Base-by-base conservation (phyloP, 1,284 basidiomycete genomes). In the Tylopilus orsonianus region DNA sequence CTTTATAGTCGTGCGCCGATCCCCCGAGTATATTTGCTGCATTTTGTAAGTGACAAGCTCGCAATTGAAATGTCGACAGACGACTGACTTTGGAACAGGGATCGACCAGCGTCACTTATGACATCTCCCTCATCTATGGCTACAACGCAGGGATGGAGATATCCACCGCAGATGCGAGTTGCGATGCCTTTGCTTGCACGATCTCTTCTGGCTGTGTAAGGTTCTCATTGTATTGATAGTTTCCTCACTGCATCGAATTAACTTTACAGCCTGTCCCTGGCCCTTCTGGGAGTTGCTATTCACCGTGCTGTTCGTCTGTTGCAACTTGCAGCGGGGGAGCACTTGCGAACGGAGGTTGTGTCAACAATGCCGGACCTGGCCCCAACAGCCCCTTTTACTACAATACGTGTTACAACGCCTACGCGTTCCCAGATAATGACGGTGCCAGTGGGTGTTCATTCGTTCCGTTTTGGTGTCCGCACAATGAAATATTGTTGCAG, bases 71-170 rank as follows among this genome's bases (percentile, higher is more conserved):
- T 5, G 18, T 14, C 3, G 32, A 33, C n/a, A 5, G 32, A 33
- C 32, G 9, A 33, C 32, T 33, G 32, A 33, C 9, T n/a, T 12
- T 33, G 32, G n/a, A 3, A 9, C 16, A 33, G 32, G 32, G 32
- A 12, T 8, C 32, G 32, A 6, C 8, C n/a, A 12, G 16, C 6
- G 58, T 60, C 8, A 55, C 54, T 22, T 60, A 60, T 22, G 58
- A 60, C 35, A 54, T 60, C 42, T 56, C 57, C 27, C 43, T 60
- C 22, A 57, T 57, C 23, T 60, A 57, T 33, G 58, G 56, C 12
- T 60, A 60, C 45, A 60, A 59, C 26, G 56, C 54, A 40, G 59
- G 59, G 7, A 55, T 59, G 55, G 19, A 55, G 41, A 60, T 59
- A 40, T 55, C 59, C 26, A 49, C 55, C 4, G 38, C 53, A 34